These are phyloP conservation scores for Ophioceras dolichostomum DNA, from an alignment of 2,329 filamentous ascomycete species.

Conservation along the genomic window DNA sequence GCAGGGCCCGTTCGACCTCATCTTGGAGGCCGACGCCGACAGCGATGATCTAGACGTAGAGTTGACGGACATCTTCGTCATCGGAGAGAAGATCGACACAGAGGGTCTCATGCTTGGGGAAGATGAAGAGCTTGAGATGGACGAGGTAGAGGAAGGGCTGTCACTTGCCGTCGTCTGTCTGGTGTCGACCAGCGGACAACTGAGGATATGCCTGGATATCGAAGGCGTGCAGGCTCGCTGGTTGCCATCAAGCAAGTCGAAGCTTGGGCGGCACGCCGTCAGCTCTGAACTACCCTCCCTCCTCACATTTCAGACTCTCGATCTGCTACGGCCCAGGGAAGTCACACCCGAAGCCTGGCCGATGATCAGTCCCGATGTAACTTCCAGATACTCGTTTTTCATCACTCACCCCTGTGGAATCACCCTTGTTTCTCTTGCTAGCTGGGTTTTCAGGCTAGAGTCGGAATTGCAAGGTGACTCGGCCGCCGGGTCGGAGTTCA, in stretches of 20 bases:
- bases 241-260: conserved; percentile 43
- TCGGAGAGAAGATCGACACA: conserved; percentile 48
- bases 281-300: conserved; percentile 32
- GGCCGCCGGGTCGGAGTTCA: conserved; percentile 47
- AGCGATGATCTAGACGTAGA: conserved; percentile 44
- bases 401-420: conserved; percentile 49
- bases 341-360: conserved; percentile 47
- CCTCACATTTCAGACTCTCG: conserved; percentile 50
- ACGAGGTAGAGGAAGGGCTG: conserved; percentile 45
- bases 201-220: conserved; percentile 49
- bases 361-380: conserved; percentile 47
- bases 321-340: conserved; percentile 43
- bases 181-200: conserved; percentile 46
- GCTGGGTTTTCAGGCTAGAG: conserved; percentile 54
- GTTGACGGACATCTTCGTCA: conserved; percentile 49
- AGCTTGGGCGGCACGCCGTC: conserved; percentile 24
- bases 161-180: conserved; percentile 49
- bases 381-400: conserved; percentile 50
- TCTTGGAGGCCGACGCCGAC: conserved; percentile 36
- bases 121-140: conserved; percentile 42
- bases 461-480: conserved; percentile 44
- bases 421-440: conserved; percentile 44
- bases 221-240: conserved; percentile 54
- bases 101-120: conserved; percentile 52
- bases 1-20: conserved; percentile 49